Evolutionary conservation across 2,329 filamentous ascomycete genomes (phyloP), one percentile per base, ranked within the genome.

Genomic region (Stagonosporopsis chrysanthemi): DNA sequence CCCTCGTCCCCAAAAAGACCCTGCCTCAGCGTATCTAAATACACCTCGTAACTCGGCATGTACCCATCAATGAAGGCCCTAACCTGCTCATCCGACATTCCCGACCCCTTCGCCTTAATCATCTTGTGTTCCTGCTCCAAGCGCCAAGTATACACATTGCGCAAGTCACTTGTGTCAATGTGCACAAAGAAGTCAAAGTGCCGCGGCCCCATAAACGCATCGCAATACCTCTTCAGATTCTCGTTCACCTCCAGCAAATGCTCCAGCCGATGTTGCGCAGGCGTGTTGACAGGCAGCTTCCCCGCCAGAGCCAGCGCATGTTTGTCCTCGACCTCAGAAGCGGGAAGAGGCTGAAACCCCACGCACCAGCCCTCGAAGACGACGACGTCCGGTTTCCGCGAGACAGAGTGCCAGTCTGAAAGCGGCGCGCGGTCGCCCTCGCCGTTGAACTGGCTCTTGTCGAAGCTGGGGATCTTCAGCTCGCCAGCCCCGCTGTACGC

Each of bases 341-440:
- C 80, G n/a, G 78, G 67, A 12, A 93, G 75, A 0, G 89, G 76
- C 6, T 88, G 86, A 78, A 97, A 97, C 2, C 92, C 93, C 12
- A 96, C 87, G 74, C 90, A 95, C 93, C 92, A 97, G 17, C 93
- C 92, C 75, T 97, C 92, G 62, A 97, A 88, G 48, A 97, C 85
- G 22, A 97, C 83, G 6, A 94, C 86, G 48, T 84, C 81, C 2
- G 86, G 77, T n/a, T 75, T 79, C 2, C 73, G 77, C 63, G 86
- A 86, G 57, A 89, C 82, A 14, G 71, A 70, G 24, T 82, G 78
- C 90, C 92, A 96, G 43, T 82, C 71, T 11, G 77, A 78, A 54
- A 84, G 77, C 0, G 88, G 85, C 1, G 85, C 80, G 46, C 92
- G 88, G 77, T 96, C 92, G 22, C 92, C 92, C 60, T 88, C 84